Evolutionary conservation across 164 flowering plant species (phyloP).

Genomic region (Saururus chinensis): DNA sequence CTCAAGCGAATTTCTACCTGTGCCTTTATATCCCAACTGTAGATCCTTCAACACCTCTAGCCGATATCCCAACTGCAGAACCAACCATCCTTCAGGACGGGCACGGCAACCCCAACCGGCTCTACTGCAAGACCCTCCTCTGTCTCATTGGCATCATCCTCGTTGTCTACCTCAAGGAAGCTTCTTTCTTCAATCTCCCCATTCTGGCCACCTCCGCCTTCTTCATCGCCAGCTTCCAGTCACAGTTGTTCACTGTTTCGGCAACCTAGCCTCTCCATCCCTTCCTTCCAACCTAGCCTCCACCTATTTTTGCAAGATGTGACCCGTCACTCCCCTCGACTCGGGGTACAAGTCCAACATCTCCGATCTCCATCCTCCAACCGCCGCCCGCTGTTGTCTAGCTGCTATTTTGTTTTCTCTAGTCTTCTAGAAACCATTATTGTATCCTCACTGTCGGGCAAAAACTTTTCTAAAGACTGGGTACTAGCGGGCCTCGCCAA

Average conservation of each 20-base stretch:
- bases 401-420: no score
- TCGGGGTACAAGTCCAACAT: conserved; percentile 36
- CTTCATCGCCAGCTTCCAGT: conserved; percentile 34
- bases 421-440: no score
- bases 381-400: no score
- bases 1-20: no score
- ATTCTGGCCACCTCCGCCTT: conserved; percentile 24
- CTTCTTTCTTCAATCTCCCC: conserved; percentile 37
- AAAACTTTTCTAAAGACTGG: no score
- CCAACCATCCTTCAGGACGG: not conserved
- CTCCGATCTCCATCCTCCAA: conserved; percentile 28
- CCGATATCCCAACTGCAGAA: not conserved
- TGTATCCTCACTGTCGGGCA: no score
- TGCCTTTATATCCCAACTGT: no score
- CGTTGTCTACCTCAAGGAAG: conserved; percentile 36
- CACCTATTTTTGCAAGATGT: conserved; percentile 28
- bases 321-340: conserved; percentile 33
- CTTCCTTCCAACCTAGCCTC: conserved; percentile 25
- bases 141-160: conserved; percentile 41
- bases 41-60: not conserved
- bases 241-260: no score
- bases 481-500: no score
- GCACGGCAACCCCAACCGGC: not conserved
- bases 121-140: conserved; percentile 40
- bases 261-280: conserved; percentile 29